Evolutionary conservation across 768 basidiomycete genomes (phyloP).

Genomic region (Phylloporus sp.): DNA sequence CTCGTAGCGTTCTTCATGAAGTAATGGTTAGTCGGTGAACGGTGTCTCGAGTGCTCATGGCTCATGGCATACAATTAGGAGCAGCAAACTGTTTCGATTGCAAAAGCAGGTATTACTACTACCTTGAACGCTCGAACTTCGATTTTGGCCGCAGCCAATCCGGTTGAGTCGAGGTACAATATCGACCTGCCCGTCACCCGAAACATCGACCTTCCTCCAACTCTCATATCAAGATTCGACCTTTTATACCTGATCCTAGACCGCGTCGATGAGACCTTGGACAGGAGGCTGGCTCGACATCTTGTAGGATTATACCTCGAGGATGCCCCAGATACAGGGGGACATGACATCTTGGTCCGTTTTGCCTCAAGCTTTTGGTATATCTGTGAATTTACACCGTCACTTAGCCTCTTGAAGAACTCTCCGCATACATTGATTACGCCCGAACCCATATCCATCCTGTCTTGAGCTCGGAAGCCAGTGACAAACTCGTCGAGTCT

Average conservation of each 20-base stretch:
- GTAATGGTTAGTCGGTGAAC: conserved; percentile 69
- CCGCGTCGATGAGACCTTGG: conserved; percentile 84
- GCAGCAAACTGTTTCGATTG: conserved; percentile 99
- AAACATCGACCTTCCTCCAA: conserved; percentile 97
- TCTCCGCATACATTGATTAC: conserved; percentile 94
- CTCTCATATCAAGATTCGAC: conserved; percentile 96
- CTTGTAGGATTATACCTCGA: conserved; percentile 92
- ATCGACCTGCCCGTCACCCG: conserved; percentile 86
- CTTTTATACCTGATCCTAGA: conserved; percentile 94
- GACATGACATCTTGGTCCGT: conserved; percentile 74
- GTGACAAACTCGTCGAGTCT: conserved; percentile 75
- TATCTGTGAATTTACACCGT: conserved; percentile 4
- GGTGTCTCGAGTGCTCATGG: background rate
- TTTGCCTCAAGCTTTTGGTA: background rate
- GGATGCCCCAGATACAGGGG: conserved; percentile 61
- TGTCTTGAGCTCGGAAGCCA: conserved; percentile 79
- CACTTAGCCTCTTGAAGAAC: conserved; percentile 76
- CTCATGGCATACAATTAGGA: conserved; percentile 51
- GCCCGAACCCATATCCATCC: conserved; percentile 85
- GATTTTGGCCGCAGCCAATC: conserved; percentile 95
- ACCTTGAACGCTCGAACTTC: conserved; percentile 98
- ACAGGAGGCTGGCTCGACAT: conserved; percentile 87
- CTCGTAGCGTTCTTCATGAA: conserved; percentile 97
- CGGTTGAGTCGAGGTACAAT: conserved; percentile 94
- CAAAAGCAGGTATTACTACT: conserved; percentile 98